phyloP scores from a whole-genome alignment of 345 rosid genomes.

The Tarenaya hassleriana region DNA sequence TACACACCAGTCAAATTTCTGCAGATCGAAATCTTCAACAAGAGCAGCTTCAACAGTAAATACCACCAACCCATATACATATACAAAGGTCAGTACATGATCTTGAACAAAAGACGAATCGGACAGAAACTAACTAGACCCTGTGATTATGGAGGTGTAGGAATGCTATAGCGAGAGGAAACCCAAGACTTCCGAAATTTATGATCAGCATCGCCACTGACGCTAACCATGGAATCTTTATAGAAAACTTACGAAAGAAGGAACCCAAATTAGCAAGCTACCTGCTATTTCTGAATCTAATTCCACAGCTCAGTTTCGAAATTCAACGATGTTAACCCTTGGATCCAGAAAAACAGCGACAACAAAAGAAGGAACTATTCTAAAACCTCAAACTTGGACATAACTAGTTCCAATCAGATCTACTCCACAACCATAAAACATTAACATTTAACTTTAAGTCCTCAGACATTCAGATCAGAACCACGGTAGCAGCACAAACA shows the following conservation, averaged over 20 bases:
- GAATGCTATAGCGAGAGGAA: no score
- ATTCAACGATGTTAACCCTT: background rate
- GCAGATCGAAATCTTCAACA: slow-evolving; percentile 22
- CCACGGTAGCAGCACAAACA: no score
- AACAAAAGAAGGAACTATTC: background rate
- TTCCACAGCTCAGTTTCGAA: slow-evolving; percentile 15
- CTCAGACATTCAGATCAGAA: background rate
- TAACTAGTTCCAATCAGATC: slow-evolving; percentile 22
- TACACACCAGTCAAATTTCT: slow-evolving; percentile 22
- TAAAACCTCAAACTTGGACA: slow-evolving; percentile 3
- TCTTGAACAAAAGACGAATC: background rate
- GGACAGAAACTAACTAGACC: slow-evolving; percentile 7
- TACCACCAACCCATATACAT: no score
- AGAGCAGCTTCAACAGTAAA: background rate
- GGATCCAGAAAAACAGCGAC: slow-evolving; percentile 16
- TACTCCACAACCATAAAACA: background rate
- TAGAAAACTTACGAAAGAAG: background rate
- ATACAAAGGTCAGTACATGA: no score
- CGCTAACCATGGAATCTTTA: background rate
- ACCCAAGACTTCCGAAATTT: no score
- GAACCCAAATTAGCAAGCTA: background rate
- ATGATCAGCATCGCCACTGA: background rate
- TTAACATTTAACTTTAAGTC: slow-evolving; percentile 2
- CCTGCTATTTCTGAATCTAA: slow-evolving; percentile 12
- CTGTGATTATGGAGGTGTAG: background rate